Evolutionary conservation across 2,329 filamentous ascomycete species (phyloP), one percentile per base, ranked within the genome.

Genomic region (Bipolaris oryzae): DNA sequence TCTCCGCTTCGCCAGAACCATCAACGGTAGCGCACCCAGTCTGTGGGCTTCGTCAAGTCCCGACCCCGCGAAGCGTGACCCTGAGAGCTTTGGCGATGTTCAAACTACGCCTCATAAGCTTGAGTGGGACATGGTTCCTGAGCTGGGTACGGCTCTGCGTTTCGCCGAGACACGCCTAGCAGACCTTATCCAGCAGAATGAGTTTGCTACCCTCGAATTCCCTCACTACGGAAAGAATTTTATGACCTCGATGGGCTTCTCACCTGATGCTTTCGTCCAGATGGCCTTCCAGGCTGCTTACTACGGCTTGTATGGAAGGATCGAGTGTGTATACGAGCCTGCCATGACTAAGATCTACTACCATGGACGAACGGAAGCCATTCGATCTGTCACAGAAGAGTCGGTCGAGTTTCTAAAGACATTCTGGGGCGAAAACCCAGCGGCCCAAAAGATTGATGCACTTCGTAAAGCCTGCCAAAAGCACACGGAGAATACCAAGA

Each of bases 231-330:
- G 95, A 64, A 97, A 97, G 82, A 96, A 95, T 76, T 97, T 97
- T 73, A 97, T 99, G 77, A 98, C 92, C 0, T 92, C 90, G 0
- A 96, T 96, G 88, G 94, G 94, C 7, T 96, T 98, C 77, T 98
- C 94, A 0, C 94, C 95, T 0, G 95, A 98, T 74, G 95, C 95
- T 0, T 99, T 96, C 73, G 91, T 99, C 18, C 95, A 99, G 76
- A 98, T 99, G 94, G 95, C 95, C 0, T 97, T 97, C 80, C 95
- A 99, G 76, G 94, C 94, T 4, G 94, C 95, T 1, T 98, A 99
- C 80, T 99, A 97, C 71, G 95, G 95, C 1, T 84, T 99, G 7
- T 99, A 98, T 68, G 95, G 95, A 3, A 87, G 92, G 4, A 87
- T 96, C 1, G 95, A 98, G 76, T 96, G 92, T 73, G 95, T 93